Conservation (phyloP, 2,329 filamentous ascomycete genomes). For the Massarina eburnea region DNA sequence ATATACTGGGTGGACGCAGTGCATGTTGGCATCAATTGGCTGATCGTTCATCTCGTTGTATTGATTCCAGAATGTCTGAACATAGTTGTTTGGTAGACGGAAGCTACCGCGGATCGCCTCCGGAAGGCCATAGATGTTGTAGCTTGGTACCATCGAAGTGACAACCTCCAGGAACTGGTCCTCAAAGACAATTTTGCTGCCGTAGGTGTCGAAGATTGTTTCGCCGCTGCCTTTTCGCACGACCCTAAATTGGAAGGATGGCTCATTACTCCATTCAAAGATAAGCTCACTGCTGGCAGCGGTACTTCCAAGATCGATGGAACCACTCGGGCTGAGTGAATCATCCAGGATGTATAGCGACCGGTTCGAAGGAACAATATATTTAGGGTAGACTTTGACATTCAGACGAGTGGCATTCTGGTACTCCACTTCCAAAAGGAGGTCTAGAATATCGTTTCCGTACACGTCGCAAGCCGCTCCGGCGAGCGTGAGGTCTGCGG, state of each 20-base stretch:
- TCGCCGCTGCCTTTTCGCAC: constrained; percentile 56
- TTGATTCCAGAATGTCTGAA: constrained; percentile 58
- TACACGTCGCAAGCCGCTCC: constrained; percentile 63
- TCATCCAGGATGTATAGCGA: constrained; percentile 1
- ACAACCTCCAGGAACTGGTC: constrained; percentile 62
- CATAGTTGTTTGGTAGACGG: constrained; percentile 64
- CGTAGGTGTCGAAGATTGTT: constrained; percentile 68
- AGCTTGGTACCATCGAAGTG: constrained; percentile 48
- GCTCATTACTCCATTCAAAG: constrained; percentile 55
- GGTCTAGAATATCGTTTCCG: constrained; percentile 55
- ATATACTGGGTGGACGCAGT: not conserved
- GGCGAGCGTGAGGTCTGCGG: constrained; percentile 67
- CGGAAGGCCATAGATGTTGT: constrained; percentile 71
- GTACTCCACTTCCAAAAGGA: constrained; percentile 61
- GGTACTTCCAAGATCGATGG: not conserved
- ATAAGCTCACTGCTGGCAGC: constrained; percentile 55
- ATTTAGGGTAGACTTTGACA: constrained; percentile 2
- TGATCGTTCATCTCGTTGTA: constrained; percentile 27
- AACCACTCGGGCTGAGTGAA: not conserved
- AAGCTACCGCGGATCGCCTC: constrained; percentile 67
- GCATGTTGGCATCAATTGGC: constrained; percentile 58
- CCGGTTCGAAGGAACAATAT: not conserved
- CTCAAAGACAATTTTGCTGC: constrained; percentile 68
- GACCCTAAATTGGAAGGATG: constrained; percentile 71
- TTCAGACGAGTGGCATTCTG: constrained; percentile 55